Conservation (phyloP, 1,284 basidiomycete genomes). For the Ganoderma meredithae region DNA sequence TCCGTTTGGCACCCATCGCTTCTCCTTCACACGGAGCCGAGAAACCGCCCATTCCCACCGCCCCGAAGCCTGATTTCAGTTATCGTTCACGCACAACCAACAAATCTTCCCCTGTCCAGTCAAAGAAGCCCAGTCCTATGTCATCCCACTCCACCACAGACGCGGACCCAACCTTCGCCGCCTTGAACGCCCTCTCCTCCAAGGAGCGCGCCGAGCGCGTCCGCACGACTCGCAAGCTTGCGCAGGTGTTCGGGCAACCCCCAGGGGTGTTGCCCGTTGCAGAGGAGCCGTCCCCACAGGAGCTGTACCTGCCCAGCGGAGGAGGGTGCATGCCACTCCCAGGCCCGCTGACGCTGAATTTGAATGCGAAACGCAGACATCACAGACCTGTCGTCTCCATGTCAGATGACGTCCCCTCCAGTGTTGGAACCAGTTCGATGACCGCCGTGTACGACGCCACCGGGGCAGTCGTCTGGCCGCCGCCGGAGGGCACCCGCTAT, state of each 20-base stretch:
- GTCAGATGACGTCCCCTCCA: constrained; percentile 40
- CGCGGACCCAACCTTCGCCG: constrained; percentile 38
- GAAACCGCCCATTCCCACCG: constrained; percentile 52
- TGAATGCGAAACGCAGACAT: constrained; percentile 36
- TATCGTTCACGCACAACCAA: constrained; percentile 32
- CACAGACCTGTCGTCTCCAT: constrained; percentile 53
- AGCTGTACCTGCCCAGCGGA: constrained; percentile 24
- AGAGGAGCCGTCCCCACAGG: constrained; percentile 20
- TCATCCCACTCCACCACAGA: constrained; percentile 19
- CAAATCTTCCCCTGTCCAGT: constrained; percentile 19
- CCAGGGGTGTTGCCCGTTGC: constrained; percentile 47
- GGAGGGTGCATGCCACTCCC: constrained; percentile 28
- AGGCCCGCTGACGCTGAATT: constrained; percentile 25
- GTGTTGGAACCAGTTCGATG: background rate
- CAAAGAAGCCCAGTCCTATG: constrained; percentile 20
- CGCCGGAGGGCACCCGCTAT: constrained; percentile 44
- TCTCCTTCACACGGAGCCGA: constrained; percentile 37
- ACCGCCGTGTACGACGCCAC: constrained; percentile 28
- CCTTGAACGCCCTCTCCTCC: constrained; percentile 71
- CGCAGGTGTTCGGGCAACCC: constrained; percentile 77
- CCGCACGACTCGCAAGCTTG: constrained; percentile 77
- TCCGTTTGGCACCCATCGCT: constrained; percentile 28
- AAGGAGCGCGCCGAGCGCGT: constrained; percentile 77
- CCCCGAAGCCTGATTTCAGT: constrained; percentile 44
- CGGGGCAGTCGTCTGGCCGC: constrained; percentile 40